phyloP scores from a whole-genome alignment of 2,329 filamentous ascomycete species.

The Chaetomiaceae sp. region DNA sequence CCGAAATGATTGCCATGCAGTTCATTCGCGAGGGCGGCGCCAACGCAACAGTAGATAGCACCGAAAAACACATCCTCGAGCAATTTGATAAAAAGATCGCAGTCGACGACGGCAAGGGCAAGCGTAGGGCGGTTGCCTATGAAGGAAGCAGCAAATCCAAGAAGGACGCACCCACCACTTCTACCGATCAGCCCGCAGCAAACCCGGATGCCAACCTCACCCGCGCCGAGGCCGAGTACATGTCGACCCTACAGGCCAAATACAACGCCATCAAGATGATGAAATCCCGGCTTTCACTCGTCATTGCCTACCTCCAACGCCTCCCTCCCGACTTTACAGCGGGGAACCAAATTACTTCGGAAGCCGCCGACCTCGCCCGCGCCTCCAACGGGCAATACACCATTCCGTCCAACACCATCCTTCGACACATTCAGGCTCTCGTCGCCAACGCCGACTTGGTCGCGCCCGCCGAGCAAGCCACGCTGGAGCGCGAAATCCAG shows the following conservation, averaged over 20 bases:
- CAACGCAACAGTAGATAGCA: conserved; percentile 62
- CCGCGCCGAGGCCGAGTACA: conserved; percentile 57
- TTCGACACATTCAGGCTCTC: conserved; percentile 84
- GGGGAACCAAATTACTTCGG: conserved; percentile 36
- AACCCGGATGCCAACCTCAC: conserved; percentile 47
- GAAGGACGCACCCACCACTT: conserved; percentile 21
- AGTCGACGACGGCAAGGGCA: conserved; percentile 48
- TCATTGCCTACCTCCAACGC: conserved; percentile 70
- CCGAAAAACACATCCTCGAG: conserved; percentile 31
- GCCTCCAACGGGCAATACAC: conserved; percentile 34
- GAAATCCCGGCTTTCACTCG: conserved; percentile 67
- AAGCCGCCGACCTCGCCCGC: conserved; percentile 28
- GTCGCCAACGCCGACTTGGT: conserved; percentile 79
- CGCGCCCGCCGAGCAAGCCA: conserved; percentile 61
- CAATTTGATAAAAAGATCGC: conserved; percentile 40
- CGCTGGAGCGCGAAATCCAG: conserved; percentile 66
- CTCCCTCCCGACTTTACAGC: conserved; percentile 63
- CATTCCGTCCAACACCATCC: conserved; percentile 62
- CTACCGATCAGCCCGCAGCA: conserved; percentile 14
- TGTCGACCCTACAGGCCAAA: conserved; percentile 72
- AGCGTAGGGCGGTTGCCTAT: conserved; percentile 35
- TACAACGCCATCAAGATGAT: conserved; percentile 94
- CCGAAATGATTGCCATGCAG: conserved; percentile 96
- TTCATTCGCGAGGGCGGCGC: conserved; percentile 83
- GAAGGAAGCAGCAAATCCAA: conserved; percentile 25